Evolutionary conservation across 2,329 filamentous ascomycete species (phyloP).

Genomic region (Claviceps humidiphila): DNA sequence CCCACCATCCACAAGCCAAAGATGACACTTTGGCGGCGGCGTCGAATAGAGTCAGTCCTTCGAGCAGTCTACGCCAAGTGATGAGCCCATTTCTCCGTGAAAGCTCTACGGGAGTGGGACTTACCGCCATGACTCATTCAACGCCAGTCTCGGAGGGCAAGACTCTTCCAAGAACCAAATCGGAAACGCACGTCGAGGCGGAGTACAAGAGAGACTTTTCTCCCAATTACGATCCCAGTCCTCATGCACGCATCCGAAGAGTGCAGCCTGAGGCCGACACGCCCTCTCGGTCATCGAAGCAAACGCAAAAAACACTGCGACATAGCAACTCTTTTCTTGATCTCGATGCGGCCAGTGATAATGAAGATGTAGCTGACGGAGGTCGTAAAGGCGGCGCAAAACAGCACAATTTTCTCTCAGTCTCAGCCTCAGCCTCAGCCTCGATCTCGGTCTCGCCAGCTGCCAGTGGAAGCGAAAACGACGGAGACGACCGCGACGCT

Average conservation of each 20-base stretch:
- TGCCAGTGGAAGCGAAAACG: not conserved
- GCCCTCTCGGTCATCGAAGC: constrained; percentile 21
- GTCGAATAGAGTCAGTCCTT: constrained; percentile 40
- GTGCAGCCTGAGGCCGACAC: constrained; percentile 37
- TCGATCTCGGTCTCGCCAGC: not conserved
- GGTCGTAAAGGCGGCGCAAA: constrained; percentile 5
- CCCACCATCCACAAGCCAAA: constrained; percentile 19
- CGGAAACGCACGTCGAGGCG: constrained; percentile 16
- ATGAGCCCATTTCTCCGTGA: constrained; percentile 67
- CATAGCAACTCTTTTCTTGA: constrained; percentile 36
- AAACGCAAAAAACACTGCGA: constrained; percentile 15
- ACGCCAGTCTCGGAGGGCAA: constrained; percentile 14
- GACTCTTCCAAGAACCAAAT: constrained; percentile 9
- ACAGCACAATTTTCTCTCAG: not conserved
- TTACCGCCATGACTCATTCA: constrained; percentile 9
- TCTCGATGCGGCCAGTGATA: constrained; percentile 34
- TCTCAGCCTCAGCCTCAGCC: not conserved
- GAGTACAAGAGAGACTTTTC: constrained; percentile 50
- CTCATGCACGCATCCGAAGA: constrained; percentile 57
- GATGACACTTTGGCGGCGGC: constrained; percentile 13
- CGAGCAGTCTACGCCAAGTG: constrained; percentile 69
- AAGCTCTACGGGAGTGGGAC: constrained; percentile 17
- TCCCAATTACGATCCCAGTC: constrained; percentile 60
- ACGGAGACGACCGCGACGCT: constrained; percentile 13
- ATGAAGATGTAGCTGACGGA: constrained; percentile 22